phyloP scores from a whole-genome alignment of 495 filamentous ascomycete genomes.

The Oidiodendron maius region DNA sequence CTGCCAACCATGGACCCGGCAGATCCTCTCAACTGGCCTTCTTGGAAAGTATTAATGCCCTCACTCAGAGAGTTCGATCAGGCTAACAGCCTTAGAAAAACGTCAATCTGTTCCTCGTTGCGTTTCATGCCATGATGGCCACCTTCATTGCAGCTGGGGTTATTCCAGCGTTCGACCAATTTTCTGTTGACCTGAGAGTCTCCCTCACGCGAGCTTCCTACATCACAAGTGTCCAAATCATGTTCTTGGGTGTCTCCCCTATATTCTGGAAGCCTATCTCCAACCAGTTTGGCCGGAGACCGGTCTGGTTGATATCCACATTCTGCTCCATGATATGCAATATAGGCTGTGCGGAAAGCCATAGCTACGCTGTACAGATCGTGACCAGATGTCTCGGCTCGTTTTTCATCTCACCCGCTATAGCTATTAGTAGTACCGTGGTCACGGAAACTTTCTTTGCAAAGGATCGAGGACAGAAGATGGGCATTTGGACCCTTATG shows the following conservation, averaged over 20 bases:
- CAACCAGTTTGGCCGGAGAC: constrained; percentile 44
- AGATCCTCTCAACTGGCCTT: constrained; percentile 52
- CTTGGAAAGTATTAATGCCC: constrained; percentile 41
- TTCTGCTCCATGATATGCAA: constrained; percentile 42
- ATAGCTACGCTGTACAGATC: constrained; percentile 36
- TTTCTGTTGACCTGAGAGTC: constrained; percentile 35
- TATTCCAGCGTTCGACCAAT: constrained; percentile 45
- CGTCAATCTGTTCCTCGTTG: constrained; percentile 44
- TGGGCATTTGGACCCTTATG: constrained; percentile 50
- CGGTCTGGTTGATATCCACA: constrained; percentile 42
- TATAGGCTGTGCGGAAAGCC: constrained; percentile 44
- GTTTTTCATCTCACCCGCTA: constrained; percentile 47
- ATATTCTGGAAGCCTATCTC: constrained; percentile 50
- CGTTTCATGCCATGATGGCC: constrained; percentile 50
- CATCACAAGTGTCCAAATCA: constrained; percentile 44
- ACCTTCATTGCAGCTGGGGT: constrained; percentile 46
- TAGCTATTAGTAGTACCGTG: constrained; percentile 47
- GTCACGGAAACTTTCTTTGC: constrained; percentile 47
- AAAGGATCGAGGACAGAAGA: constrained; percentile 40
- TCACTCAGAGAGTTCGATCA: too few species aligned
- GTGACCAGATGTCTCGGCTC: constrained; percentile 40
- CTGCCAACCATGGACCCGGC: constrained; percentile 42
- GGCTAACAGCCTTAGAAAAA: constrained; percentile 33
- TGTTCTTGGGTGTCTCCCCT: constrained; percentile 42
- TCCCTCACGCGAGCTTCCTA: constrained; percentile 39